Base-by-base conservation (phyloP, 208 protist genomes). In the Crithidia thermophila region DNA sequence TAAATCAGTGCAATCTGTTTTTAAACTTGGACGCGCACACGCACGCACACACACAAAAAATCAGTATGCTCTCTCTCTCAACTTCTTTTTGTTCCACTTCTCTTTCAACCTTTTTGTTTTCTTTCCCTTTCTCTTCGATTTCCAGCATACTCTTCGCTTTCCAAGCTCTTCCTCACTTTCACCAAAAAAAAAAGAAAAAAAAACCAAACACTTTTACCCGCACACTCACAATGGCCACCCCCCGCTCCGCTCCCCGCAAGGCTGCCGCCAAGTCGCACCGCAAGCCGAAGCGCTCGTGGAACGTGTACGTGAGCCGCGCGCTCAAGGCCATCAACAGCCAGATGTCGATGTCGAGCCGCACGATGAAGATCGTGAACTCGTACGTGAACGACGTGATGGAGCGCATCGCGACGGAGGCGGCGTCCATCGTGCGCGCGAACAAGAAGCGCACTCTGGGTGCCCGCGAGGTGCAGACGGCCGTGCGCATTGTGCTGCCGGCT, bases 301-400 rank as follows among this genome's bases (percentile, higher is more conserved):
- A 87, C 56, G 87, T 88, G 25, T 98, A 97, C 77, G 81, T 97
- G 58, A 91, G 77, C 85, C 93, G 93, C 82, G 93, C 94, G 13
- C 82, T 99, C 33, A 98, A 98, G 87, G 87, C 97, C 79, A 97
- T 99, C 64, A 98, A 98, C 91, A 89, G 97, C 72, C 79, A 91
- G 64, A 98, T 97, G 62, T 96, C 95, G 75, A 98, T 99, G 78
- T 97, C 93, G 31, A 87, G 82, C 72, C 88, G 94, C 67, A 97
- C 95, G 56, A 99, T 98, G 97, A 79, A 75, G 58, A 98, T 99
- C 64, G 97, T 99, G 92, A 98, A 99, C 91, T 98, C 94, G 21
- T 99, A 99, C 75, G 95, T 99, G 66, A 95, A 93, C 79, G 98
- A 99, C 88, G 90, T 98, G 71, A 98, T 99, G 77, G 98, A 99